phyloP scores from a whole-genome alignment of 208 protist species.

The Leishmania mexicana region DNA sequence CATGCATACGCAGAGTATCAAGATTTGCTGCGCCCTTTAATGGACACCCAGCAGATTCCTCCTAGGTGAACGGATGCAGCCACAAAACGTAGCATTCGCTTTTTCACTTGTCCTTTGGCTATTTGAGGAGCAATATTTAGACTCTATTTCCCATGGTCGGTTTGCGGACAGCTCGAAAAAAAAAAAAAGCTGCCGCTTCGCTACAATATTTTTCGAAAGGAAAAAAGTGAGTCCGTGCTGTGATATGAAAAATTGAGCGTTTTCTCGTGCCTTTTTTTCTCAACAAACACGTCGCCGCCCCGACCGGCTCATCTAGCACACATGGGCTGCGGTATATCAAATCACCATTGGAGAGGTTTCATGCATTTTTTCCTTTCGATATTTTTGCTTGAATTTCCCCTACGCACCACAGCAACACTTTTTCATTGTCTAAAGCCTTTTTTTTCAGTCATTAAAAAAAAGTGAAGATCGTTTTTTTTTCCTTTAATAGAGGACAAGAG shows the following conservation, averaged over 20 bases:
- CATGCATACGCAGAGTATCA: background rate
- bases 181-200: background rate
- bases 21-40: background rate
- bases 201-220: slow-evolving; percentile 5
- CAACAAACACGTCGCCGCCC: background rate
- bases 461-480: background rate
- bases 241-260: background rate
- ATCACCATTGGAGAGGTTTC: background rate
- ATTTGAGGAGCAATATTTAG: background rate
- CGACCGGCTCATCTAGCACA: background rate
- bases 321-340: background rate
- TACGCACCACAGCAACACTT: background rate
- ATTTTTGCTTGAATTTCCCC: slow-evolving; percentile 3
- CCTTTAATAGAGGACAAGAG: background rate
- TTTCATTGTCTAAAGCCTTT: background rate
- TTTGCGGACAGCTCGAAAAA: background rate
- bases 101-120: background rate
- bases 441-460: slow-evolving; percentile 17
- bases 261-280: background rate
- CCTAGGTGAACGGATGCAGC: background rate
- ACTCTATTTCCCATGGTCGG: slow-evolving; percentile 1
- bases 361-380: background rate
- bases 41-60: background rate
- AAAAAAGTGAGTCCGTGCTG: background rate
- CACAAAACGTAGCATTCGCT: background rate